Percentiles rank a stretch among this genome's conserved stretches.
These are phyloP conservation scores for Aspergillus sp. DNA, from an alignment of 2,329 filamentous ascomycete species.

Conservation along the genomic window DNA sequence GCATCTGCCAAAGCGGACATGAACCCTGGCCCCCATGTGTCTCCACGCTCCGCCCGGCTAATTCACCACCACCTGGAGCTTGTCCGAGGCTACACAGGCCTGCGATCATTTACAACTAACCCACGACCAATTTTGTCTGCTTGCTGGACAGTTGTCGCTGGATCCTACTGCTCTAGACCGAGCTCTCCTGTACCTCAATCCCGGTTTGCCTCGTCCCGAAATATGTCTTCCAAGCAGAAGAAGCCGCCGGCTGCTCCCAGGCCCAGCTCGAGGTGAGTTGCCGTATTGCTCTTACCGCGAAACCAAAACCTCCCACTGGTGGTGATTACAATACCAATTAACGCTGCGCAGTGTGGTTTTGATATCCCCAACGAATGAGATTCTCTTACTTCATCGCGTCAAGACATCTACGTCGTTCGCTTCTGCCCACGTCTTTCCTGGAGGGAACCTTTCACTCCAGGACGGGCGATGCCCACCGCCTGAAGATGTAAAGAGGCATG, in stretches of 20 bases:
- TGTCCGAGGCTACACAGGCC: slow-evolving; percentile 10
- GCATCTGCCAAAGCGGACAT: slow-evolving; percentile 7
- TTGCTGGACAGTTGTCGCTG: not conserved
- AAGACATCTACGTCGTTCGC: slow-evolving; percentile 80
- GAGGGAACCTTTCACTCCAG: slow-evolving; percentile 75
- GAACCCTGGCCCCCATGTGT: slow-evolving; percentile 8
- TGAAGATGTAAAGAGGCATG: slow-evolving; percentile 59
- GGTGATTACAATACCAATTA: slow-evolving; percentile 6
- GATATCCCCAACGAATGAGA: slow-evolving; percentile 80
- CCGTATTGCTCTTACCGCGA: not conserved
- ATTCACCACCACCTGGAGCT: slow-evolving; percentile 7
- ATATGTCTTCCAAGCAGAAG: slow-evolving; percentile 30
- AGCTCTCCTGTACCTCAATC: slow-evolving; percentile 16
- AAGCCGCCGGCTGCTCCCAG: slow-evolving; percentile 51
- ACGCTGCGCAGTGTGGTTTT: slow-evolving; percentile 66
- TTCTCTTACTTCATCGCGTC: slow-evolving; percentile 84
- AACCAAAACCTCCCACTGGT: not conserved
- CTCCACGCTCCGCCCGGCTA: slow-evolving; percentile 11
- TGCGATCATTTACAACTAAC: slow-evolving; percentile 6
- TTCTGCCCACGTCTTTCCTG: slow-evolving; percentile 92
- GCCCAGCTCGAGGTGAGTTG: slow-evolving; percentile 62
- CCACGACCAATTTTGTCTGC: not conserved
- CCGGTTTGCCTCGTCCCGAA: slow-evolving; percentile 2
- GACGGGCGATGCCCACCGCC: slow-evolving; percentile 63
- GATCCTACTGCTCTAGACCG: slow-evolving; percentile 5